phyloP scores from a whole-genome alignment of 495 filamentous ascomycete genomes.

The Aspergillus sclerotioniger region DNA sequence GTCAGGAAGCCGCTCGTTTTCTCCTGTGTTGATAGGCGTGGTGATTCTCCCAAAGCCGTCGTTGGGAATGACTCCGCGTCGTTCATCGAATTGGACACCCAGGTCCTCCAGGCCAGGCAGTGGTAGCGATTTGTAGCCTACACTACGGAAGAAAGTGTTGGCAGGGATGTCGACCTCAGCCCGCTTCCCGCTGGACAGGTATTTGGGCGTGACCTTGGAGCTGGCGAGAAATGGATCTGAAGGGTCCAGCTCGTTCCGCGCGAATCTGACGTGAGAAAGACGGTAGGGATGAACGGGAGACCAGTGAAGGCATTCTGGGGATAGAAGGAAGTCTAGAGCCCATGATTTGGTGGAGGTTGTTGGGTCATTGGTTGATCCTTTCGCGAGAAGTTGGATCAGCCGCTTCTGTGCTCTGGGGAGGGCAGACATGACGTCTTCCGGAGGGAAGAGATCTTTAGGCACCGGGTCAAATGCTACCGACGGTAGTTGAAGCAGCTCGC shows the following conservation, averaged over 20 bases:
- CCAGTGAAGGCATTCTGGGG: slow-evolving; percentile 66
- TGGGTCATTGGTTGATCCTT: slow-evolving; percentile 58
- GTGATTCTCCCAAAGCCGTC: slow-evolving; percentile 77
- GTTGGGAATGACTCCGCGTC: slow-evolving; percentile 76
- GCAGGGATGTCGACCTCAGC: slow-evolving; percentile 57
- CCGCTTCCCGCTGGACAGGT: slow-evolving; percentile 32
- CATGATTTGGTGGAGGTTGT: slow-evolving; percentile 61
- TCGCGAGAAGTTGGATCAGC: slow-evolving; percentile 73
- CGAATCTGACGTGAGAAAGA: slow-evolving; percentile 63
- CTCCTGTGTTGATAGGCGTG: slow-evolving; percentile 23
- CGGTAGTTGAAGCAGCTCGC: slow-evolving; percentile 81
- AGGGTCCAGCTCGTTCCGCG: slow-evolving; percentile 54
- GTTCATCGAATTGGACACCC: slow-evolving; percentile 73
- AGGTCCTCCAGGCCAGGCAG: slow-evolving; percentile 74
- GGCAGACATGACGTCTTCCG: slow-evolving; percentile 49
- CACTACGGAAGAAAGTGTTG: slow-evolving; percentile 78
- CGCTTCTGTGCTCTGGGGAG: slow-evolving; percentile 73
- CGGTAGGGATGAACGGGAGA: slow-evolving; percentile 38
- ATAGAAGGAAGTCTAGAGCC: slow-evolving; percentile 79
- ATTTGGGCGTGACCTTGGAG: slow-evolving; percentile 40
- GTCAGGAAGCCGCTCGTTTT: slow-evolving; percentile 29
- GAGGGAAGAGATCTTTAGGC: slow-evolving; percentile 60
- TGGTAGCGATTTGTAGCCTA: slow-evolving; percentile 83
- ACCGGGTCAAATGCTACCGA: slow-evolving; percentile 69
- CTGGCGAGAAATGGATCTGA: slow-evolving; percentile 45